Conservation (phyloP, 805 yeast genomes). For the Lachancea sp. region DNA sequence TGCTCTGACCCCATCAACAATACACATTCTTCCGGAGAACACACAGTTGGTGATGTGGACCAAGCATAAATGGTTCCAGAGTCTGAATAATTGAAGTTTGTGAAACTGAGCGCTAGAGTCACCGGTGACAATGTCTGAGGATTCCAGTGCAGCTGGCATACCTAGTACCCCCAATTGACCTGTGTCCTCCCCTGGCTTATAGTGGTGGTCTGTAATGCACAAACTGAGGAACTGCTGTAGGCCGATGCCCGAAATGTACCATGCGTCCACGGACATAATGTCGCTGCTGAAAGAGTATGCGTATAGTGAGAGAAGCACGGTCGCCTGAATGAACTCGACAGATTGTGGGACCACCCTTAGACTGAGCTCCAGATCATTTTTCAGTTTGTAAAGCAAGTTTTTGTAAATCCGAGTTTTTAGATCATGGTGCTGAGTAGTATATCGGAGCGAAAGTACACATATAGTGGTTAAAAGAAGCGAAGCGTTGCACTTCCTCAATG, state of each 20-base stretch:
- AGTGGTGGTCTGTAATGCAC: slow-evolving; percentile 31
- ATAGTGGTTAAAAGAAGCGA: slow-evolving; percentile 62
- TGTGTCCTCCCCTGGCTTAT: slow-evolving; percentile 1
- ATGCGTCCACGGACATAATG: slow-evolving; percentile 53
- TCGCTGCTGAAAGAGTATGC: slow-evolving; percentile 54
- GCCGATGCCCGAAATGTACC: slow-evolving; percentile 63
- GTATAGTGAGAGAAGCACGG: slow-evolving; percentile 60
- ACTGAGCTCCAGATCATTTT: slow-evolving; percentile 43
- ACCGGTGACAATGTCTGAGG: slow-evolving; percentile 5
- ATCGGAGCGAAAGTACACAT: slow-evolving; percentile 57
- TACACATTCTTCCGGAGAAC: slow-evolving; percentile 57
- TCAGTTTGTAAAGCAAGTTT: slow-evolving; percentile 41
- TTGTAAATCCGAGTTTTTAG: slow-evolving; percentile 39
- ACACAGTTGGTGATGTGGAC: slow-evolving; percentile 64
- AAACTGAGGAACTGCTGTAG: slow-evolving; percentile 54
- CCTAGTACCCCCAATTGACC: slow-evolving; percentile 11
- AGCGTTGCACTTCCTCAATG: slow-evolving; percentile 42
- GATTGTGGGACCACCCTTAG: slow-evolving; percentile 40
- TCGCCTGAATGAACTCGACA: slow-evolving; percentile 60
- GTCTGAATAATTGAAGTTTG: slow-evolving; percentile 48
- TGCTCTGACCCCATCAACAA: slow-evolving; percentile 53
- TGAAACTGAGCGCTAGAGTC: slow-evolving; percentile 42
- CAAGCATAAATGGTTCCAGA: slow-evolving; percentile 66
- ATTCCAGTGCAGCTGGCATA: slow-evolving; percentile 9
- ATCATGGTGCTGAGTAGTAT: slow-evolving; percentile 26